phyloP scores from a whole-genome alignment of 805 yeast genomes.

The Lachancea nothofagi region DNA sequence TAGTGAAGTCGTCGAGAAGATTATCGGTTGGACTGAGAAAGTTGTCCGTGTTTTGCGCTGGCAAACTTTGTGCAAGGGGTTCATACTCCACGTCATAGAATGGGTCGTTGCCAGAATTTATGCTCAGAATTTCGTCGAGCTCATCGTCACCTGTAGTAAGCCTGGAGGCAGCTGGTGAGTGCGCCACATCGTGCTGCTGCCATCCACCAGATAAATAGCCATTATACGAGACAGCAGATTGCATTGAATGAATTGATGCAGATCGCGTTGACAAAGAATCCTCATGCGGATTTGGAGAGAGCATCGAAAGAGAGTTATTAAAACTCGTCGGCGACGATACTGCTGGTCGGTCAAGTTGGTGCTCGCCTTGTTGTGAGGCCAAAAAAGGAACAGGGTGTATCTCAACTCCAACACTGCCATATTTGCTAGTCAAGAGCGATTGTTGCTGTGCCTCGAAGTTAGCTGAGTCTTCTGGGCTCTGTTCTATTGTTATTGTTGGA shows the following conservation, averaged over 20 bases:
- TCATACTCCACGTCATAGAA: constrained; percentile 1
- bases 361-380: constrained; percentile 3
- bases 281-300: constrained; percentile 3
- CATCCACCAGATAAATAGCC: constrained; percentile 5
- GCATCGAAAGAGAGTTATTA: not conserved
- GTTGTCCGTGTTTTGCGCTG: not conserved
- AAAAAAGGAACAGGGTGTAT: not conserved
- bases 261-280: constrained; percentile 6
- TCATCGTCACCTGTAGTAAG: constrained; percentile 25
- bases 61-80: not conserved
- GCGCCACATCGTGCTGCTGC: constrained; percentile 20
- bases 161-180: constrained; percentile 27
- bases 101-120: constrained; percentile 20
- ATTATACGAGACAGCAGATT: constrained; percentile 1
- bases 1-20: not conserved
- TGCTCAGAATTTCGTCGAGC: constrained; percentile 28
- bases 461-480: not conserved
- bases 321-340: not conserved
- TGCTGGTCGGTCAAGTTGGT: constrained; percentile 1
- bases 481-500: constrained; percentile 8
- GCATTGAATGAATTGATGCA: constrained; percentile 2
- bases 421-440: not conserved
- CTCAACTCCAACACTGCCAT: not conserved
- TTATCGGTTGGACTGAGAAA: constrained; percentile 2
- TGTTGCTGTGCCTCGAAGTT: not conserved